Base-by-base conservation (phyloP, 108 stramenopile species). In the Cylindrotheca closterium region DNA sequence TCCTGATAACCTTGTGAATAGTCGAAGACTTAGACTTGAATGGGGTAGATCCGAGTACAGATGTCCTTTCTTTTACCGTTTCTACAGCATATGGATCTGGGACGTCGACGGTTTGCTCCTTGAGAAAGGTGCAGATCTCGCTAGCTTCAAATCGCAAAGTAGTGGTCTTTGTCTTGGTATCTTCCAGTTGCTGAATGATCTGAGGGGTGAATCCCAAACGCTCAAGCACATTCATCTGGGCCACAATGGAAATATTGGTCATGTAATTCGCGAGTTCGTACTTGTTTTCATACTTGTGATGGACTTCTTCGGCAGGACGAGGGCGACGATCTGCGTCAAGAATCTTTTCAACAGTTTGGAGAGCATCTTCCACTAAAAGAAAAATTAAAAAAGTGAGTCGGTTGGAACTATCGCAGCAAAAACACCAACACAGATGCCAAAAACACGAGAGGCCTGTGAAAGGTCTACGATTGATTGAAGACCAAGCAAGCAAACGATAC, bases 261-360 rank as follows among this genome's bases (percentile, higher is more conserved):
- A 81, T 51, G 28, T 63, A 47, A 48, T 91, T 68, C 22, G 84
- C 89, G 25, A 93, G 53, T 4, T 48, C 77, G 68, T 77, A 93
- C 73, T 93, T 93, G 65, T 84, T 83, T 18, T 64, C 74, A 55
- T 91, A 93, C 2, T 62, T 65, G 63, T 93, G 88, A 29, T 88
- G 74, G 17, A 68, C 67, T 26, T 79, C 79, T 29, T 68, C 64
- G 4, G 79, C 75, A 30, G 71, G 51, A 23, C 63, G 75, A 7
- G 75, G 75, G 51, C 70, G 59, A 4, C 78, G 71, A 28, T 66
- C 54, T 47, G 56, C 49, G 28, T 76, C 75, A 30, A 84, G 47
- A 32, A 84, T 77, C 18, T 49, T 58, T 26, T 71, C 7, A 15
- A 84, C 79, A 2, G 51, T 58, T 18, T 62, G 30, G 3, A 79